Percentiles rank a stretch among this genome's conserved stretches.
These are phyloP conservation scores for Carex cristatella DNA, from an alignment of 176 grass and related monocot species.

Conservation along the genomic window DNA sequence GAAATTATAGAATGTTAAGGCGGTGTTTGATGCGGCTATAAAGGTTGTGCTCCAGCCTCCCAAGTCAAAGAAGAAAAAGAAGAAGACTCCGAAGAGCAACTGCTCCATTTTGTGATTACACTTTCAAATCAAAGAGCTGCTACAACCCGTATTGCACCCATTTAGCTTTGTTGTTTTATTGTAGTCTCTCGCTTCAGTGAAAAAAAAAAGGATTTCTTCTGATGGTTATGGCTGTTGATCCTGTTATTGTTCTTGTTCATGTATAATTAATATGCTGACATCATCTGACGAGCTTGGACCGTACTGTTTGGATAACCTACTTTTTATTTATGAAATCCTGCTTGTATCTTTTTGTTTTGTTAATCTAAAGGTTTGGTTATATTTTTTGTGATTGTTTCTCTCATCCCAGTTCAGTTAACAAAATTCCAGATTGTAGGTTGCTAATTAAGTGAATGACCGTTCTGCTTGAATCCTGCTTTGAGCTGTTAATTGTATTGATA, in stretches of 20 bases:
- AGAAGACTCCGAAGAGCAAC: conserved; percentile 42
- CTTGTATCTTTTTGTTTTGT: conserved; percentile 9
- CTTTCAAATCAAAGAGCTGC: conserved; percentile 5
- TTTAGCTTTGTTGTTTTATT: conserved; percentile 20
- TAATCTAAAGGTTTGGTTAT: conserved; percentile 11
- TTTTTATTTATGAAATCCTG: conserved; percentile 17
- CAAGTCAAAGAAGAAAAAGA: conserved; percentile 72
- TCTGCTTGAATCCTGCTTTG: not conserved
- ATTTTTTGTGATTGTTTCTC: not conserved
- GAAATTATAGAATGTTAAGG: conserved; percentile 65
- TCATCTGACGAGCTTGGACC: conserved; percentile 13
- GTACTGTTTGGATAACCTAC: conserved; percentile 16
- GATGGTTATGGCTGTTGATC: conserved; percentile 12
- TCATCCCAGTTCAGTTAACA: not conserved
- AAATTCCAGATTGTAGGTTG: not conserved
- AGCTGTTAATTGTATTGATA: not conserved
- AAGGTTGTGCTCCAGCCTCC: conserved; percentile 77
- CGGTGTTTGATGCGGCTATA: conserved; percentile 68
- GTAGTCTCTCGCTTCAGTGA: conserved; percentile 23
- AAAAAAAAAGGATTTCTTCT: conserved; percentile 11
- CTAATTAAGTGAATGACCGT: not conserved
- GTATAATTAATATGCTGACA: conserved; percentile 19
- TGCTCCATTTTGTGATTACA: conserved; percentile 62
- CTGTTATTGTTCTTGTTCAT: conserved; percentile 13
- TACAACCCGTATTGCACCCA: not conserved